A percentile compares a stretch with the other conserved stretches of the same genome.
Evolutionary conservation across 441 rosid genomes (phyloP).

Genomic region (Arabidopsis hybrid): DNA sequence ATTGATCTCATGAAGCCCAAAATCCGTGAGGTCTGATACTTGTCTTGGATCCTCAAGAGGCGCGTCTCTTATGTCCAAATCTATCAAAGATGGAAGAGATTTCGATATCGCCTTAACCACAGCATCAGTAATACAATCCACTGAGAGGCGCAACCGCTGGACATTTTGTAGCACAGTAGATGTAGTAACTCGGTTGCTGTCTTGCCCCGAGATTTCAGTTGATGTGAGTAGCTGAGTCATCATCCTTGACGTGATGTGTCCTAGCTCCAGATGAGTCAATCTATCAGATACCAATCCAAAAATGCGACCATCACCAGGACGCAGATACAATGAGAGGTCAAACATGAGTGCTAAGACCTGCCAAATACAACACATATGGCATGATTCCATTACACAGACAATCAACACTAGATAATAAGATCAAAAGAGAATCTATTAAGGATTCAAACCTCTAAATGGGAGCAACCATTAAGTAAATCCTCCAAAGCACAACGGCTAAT

Average conservation of each 20-base stretch:
- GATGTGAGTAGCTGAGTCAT: conserved; percentile 79
- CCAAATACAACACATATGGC: conserved; percentile 33
- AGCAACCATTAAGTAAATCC: conserved; percentile 80
- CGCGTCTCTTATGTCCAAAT: conserved; percentile 89
- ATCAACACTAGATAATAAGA: neutral
- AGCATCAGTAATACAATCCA: conserved; percentile 79
- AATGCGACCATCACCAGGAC: conserved; percentile 63
- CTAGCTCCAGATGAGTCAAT: conserved; percentile 85
- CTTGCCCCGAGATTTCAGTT: conserved; percentile 47
- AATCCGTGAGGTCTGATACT: conserved; percentile 79
- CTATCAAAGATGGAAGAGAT: conserved; percentile 67
- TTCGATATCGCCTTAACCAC: conserved; percentile 75
- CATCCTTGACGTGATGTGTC: conserved; percentile 76
- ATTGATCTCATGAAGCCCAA: conserved; percentile 85
- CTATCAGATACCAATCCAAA: conserved; percentile 80
- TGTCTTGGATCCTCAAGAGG: conserved; percentile 76
- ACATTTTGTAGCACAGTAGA: conserved; percentile 65
- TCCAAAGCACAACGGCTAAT: conserved; percentile 75
- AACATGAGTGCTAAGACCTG: conserved; percentile 81
- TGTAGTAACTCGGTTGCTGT: conserved; percentile 40
- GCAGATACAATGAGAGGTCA: conserved; percentile 75
- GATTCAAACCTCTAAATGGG: conserved; percentile 81
- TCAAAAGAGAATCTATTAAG: neutral
- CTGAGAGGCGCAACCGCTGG: conserved; percentile 73
- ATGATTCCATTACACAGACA: conserved; percentile 17